Base-by-base conservation (phyloP, 116 monocot species). In the Zostera marina region DNA sequence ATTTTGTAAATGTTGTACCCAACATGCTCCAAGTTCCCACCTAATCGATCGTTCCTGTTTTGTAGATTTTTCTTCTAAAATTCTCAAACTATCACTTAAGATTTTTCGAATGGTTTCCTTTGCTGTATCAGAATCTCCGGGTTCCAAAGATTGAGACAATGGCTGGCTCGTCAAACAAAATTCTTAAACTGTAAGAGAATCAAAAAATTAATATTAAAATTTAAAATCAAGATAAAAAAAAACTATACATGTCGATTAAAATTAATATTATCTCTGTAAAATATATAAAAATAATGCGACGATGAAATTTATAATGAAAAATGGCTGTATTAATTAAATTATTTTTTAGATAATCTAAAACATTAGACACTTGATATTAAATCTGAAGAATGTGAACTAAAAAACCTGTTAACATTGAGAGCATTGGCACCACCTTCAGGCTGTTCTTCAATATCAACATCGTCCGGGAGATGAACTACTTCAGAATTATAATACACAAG, bases 1-100 rank as follows among this genome's bases (percentile, higher is more conserved):
- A 42, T 78, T 93, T 58, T 89, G 85, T 59, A 96, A 62, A 72
- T 89, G 85, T 48, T 89, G 96, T 42, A 89, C 74, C 96, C 96
- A 96, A 67, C 96, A 89, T 59, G 89, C 89, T 56, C 96, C 96
- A 12, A 96, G 78, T 60, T 96, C 96, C 96, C 96, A 96, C 52
- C 89, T 76, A 41, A 96, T 78, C 21, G 63, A 71, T 23, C 49
- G 79, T 66, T 47, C 81, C 49, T 62, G 55, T 38, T 65, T 69
- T 20, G 41, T 58, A 59, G 53, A 53, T 51, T 81, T 79, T 53
- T 39, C 66, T 73, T 86, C 67, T 68, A 87, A 62, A 62, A 73
- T 92, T 42, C 7, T 14, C 17, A 87, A 61, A 52, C 83, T 83
- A 42, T 76, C 74, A 54, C 54, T 40, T 61, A 92, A 21, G 54